A percentile compares a stretch with the other conserved stretches of the same genome.
Conservation (phyloP, 257 asterid genomes). For the Solanum paucissectum region DNA sequence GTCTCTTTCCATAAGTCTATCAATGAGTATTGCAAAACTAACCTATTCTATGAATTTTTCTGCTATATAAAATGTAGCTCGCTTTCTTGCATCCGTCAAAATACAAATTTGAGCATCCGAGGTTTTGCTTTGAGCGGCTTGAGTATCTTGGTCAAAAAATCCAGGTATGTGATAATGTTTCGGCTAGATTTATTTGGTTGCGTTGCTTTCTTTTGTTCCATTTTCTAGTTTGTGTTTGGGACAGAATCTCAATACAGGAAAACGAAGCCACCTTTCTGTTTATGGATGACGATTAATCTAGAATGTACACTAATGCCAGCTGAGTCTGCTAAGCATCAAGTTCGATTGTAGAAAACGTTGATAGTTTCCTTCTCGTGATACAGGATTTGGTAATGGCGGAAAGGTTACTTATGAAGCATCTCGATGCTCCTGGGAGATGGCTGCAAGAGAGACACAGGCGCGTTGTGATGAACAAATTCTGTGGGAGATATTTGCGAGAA, state of each 20-base stretch:
- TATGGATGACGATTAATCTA: not conserved
- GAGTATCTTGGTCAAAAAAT: slow-evolving; percentile 96
- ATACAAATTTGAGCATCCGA: slow-evolving; percentile 81
- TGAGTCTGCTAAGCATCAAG: not conserved
- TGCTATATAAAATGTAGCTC: slow-evolving; percentile 42
- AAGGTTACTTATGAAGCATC: slow-evolving; percentile 90
- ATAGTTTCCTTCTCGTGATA: not conserved
- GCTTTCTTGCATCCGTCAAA: slow-evolving; percentile 81
- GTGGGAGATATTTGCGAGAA: slow-evolving; percentile 84
- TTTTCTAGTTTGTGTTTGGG: not conserved
- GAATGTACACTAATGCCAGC: not conserved
- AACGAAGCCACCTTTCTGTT: not conserved
- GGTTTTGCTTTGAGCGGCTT: slow-evolving; percentile 91
- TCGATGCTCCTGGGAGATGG: slow-evolving; percentile 97
- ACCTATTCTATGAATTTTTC: not conserved
- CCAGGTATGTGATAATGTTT: slow-evolving; percentile 29
- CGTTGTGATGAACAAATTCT: slow-evolving; percentile 86
- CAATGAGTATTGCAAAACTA: not conserved
- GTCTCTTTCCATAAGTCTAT: not conserved
- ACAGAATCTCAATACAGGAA: not conserved
- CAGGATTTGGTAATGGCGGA: slow-evolving; percentile 98
- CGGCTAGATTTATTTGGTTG: not conserved
- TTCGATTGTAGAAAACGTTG: not conserved
- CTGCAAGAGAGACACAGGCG: slow-evolving; percentile 72
- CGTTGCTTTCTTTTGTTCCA: not conserved